Percentiles rank a stretch among this genome's conserved stretches.
phyloP scores from a whole-genome alignment of 768 basidiomycete species.

The Collybiopsis luxurians region DNA sequence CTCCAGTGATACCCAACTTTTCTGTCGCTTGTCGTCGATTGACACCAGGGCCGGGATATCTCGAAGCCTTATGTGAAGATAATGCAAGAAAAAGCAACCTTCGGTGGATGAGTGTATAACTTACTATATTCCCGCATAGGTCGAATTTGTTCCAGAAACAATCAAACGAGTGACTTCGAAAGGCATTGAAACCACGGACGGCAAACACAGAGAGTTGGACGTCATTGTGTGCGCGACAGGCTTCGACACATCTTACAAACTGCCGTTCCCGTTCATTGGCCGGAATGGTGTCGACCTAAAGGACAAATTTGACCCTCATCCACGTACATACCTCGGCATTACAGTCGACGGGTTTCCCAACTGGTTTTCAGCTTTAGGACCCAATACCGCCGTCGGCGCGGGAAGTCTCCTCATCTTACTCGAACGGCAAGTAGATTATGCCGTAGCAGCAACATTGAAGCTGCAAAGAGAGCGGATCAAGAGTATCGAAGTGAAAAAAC shows the following conservation, averaged over 20 bases:
- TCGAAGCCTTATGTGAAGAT: conserved; percentile 61
- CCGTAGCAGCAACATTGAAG: conserved; percentile 52
- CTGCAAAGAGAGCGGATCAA: conserved; percentile 61
- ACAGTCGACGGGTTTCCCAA: conserved; percentile 69
- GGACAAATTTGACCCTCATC: conserved; percentile 53
- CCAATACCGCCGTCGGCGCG: conserved; percentile 53
- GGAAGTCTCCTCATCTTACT: conserved; percentile 55
- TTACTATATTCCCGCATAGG: conserved; percentile 27
- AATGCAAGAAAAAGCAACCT: conserved; percentile 38
- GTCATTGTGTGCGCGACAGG: conserved; percentile 65
- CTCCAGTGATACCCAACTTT: conserved; percentile 57
- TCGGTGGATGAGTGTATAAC: background rate
- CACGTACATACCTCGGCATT: conserved; percentile 55
- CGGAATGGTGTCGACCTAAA: conserved; percentile 49
- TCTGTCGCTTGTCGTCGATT: conserved; percentile 58
- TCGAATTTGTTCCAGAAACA: conserved; percentile 47
- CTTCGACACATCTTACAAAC: conserved; percentile 16
- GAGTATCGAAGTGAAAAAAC: conserved; percentile 56
- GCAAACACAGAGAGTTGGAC: conserved; percentile 51
- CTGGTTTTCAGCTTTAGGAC: conserved; percentile 57
- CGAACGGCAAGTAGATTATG: conserved; percentile 58
- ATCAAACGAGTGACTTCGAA: conserved; percentile 51
- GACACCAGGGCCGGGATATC: conserved; percentile 66
- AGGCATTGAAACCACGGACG: conserved; percentile 58
- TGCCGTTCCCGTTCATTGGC: conserved; percentile 23